These are phyloP conservation scores for Extremus antarcticus DNA, from an alignment of 495 filamentous ascomycete species.

Conservation along the genomic window DNA sequence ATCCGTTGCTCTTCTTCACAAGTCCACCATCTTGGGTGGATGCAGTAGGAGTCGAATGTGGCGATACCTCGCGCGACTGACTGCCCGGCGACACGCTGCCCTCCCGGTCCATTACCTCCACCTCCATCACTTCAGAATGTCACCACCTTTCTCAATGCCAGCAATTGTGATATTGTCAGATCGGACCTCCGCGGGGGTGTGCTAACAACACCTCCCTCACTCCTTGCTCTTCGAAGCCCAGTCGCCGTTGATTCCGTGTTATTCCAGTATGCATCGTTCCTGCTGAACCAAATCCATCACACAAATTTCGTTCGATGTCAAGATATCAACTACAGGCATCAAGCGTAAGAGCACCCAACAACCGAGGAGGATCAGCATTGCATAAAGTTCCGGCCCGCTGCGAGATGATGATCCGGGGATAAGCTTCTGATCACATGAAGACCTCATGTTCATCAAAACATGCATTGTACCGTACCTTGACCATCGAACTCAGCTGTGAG, in stretches of 20 bases:
- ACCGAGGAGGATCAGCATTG: background rate
- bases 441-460: no score
- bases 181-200: background rate
- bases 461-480: no score
- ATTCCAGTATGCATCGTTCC: background rate
- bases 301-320: background rate
- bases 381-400: background rate
- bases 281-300: background rate
- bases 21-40: conserved; percentile 3
- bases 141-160: background rate
- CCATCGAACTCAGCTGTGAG: no score
- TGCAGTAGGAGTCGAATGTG: background rate
- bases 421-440: no score
- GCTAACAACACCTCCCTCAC: background rate
- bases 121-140: background rate
- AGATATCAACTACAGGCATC: background rate
- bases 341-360: no score
- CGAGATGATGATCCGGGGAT: no score
- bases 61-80: background rate
- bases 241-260: background rate
- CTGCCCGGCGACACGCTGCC: conserved; percentile 1
- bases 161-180: background rate
- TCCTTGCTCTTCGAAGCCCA: background rate
- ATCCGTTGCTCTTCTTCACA: conserved; percentile 10
- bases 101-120: background rate